Conservation (phyloP, 1,284 basidiomycete genomes). For the Irpex rosettiformis region DNA sequence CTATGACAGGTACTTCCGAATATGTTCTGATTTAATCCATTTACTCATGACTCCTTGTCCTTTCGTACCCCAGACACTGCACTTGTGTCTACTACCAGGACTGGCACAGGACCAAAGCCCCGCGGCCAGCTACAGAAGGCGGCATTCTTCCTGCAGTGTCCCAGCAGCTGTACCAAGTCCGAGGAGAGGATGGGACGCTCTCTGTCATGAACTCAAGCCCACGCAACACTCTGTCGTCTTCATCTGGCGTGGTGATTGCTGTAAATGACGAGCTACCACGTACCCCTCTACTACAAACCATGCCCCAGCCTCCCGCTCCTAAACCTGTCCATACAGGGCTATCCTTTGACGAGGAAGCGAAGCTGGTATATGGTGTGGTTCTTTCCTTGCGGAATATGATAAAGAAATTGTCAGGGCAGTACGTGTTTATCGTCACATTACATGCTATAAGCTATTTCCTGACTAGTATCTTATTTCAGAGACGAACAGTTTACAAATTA, state of each 20-base stretch:
- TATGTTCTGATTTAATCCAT: not conserved
- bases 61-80: conserved; percentile 66
- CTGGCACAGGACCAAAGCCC: conserved; percentile 80
- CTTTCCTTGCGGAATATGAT: conserved; percentile 93
- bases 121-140: conserved; percentile 67
- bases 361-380: conserved; percentile 95
- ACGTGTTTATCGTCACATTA: conserved; percentile 1
- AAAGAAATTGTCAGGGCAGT: conserved; percentile 89
- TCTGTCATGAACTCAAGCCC: conserved; percentile 44
- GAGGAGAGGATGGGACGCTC: conserved; percentile 26
- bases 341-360: conserved; percentile 96
- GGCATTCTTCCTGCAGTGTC: conserved; percentile 76
- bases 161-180: conserved; percentile 50
- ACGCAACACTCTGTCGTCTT: conserved; percentile 58
- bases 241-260: conserved; percentile 66
- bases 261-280: conserved; percentile 47
- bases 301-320: conserved; percentile 19
- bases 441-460: not conserved
- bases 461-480: conserved; percentile 36
- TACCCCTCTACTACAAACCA: conserved; percentile 32
- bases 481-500: conserved; percentile 92
- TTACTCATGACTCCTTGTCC: not conserved
- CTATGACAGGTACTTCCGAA: conserved; percentile 62
- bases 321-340: conserved; percentile 42
- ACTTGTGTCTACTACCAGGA: conserved; percentile 91